A percentile compares a stretch with the other conserved stretches of the same genome.
phyloP scores from a whole-genome alignment of 1,284 basidiomycete species.

The Cronartium ribicola region DNA sequence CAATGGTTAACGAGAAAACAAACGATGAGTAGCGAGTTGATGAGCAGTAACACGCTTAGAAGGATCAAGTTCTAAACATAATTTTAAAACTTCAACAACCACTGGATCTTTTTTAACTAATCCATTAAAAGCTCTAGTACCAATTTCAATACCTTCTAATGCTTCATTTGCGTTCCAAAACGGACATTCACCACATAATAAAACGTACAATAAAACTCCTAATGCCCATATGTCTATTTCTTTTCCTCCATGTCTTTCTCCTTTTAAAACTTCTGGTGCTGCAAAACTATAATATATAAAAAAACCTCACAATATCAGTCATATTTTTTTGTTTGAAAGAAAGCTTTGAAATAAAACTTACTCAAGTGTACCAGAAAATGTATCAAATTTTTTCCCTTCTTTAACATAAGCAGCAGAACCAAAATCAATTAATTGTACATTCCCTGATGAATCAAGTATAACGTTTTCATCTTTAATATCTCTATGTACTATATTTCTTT shows the following conservation, averaged over 20 bases:
- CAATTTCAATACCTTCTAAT: constrained; percentile 67
- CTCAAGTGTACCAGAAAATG: constrained; percentile 51
- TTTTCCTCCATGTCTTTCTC: constrained; percentile 88
- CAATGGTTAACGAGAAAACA: not conserved
- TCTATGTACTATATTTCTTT: constrained; percentile 89
- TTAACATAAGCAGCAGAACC: constrained; percentile 50
- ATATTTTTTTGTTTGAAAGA: not conserved
- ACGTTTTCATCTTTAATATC: constrained; percentile 99
- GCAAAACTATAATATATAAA: constrained; percentile 62
- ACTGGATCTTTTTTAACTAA: constrained; percentile 55
- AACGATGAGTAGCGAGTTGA: not conserved
- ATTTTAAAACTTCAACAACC: constrained; percentile 65
- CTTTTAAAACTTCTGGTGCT: constrained; percentile 90
- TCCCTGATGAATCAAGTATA: constrained; percentile 55
- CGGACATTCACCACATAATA: constrained; percentile 90
- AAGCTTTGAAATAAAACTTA: constrained; percentile 18
- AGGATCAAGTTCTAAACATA: constrained; percentile 71
- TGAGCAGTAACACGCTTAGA: constrained; percentile 54
- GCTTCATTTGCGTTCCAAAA: constrained; percentile 81
- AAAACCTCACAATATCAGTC: not conserved
- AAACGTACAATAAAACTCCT: constrained; percentile 93
- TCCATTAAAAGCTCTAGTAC: constrained; percentile 57
- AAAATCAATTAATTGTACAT: constrained; percentile 83
- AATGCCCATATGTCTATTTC: constrained; percentile 98
- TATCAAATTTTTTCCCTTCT: constrained; percentile 50